Conservation (phyloP, 768 basidiomycete species). For the Crepidotus variabilis region DNA sequence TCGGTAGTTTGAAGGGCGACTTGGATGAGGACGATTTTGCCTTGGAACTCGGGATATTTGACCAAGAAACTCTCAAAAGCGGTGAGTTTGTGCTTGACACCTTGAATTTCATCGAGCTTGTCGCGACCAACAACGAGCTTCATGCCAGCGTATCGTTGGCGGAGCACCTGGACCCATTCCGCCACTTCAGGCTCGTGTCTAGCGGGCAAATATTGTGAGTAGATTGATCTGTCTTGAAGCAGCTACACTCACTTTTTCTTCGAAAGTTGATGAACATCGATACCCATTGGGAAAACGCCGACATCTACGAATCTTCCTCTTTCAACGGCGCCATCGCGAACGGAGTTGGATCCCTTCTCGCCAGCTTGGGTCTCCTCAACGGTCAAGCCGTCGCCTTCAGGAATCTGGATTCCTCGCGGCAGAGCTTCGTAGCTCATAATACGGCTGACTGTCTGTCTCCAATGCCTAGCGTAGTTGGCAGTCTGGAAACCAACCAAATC, state of each 20-base stretch:
- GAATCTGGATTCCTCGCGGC: slow-evolving; percentile 76
- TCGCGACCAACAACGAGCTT: slow-evolving; percentile 86
- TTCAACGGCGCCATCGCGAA: slow-evolving; percentile 27
- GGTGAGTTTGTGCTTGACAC: slow-evolving; percentile 78
- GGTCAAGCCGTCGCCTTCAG: slow-evolving; percentile 31
- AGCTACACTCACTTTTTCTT: slow-evolving; percentile 49
- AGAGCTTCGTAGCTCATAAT: slow-evolving; percentile 79
- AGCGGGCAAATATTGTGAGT: not conserved
- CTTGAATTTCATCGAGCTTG: slow-evolving; percentile 86
- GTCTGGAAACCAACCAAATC: slow-evolving; percentile 95
- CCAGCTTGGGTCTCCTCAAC: slow-evolving; percentile 16
- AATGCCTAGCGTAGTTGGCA: slow-evolving; percentile 78
- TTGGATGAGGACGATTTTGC: slow-evolving; percentile 82
- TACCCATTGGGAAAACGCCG: slow-evolving; percentile 88
- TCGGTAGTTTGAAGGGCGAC: slow-evolving; percentile 82
- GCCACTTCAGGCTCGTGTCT: slow-evolving; percentile 74
- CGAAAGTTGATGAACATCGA: slow-evolving; percentile 68
- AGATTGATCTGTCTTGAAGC: not conserved
- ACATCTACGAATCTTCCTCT: slow-evolving; percentile 75
- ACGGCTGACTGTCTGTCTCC: slow-evolving; percentile 79
- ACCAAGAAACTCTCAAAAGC: slow-evolving; percentile 84
- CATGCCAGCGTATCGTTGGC: slow-evolving; percentile 80
- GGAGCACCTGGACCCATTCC: slow-evolving; percentile 79
- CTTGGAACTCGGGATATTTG: slow-evolving; percentile 74
- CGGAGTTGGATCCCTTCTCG: slow-evolving; percentile 12